These are phyloP conservation scores for Colletotrichum plurivorum DNA, from an alignment of 2,329 filamentous ascomycete species.

Conservation along the genomic window DNA sequence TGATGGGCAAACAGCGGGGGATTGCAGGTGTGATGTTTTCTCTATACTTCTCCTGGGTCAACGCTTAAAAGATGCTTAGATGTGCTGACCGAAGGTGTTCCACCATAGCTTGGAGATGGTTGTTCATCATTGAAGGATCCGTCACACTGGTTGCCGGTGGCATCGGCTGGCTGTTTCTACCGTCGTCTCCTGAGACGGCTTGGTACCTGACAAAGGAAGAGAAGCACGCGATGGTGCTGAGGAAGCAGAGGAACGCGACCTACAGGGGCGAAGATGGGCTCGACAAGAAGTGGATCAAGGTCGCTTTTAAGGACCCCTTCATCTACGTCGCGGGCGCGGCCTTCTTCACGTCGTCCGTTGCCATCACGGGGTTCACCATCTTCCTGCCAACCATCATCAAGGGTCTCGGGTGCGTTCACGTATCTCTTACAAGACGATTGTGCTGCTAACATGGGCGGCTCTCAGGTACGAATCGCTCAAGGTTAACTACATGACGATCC, in stretches of 20 bases:
- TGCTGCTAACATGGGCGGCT: not conserved
- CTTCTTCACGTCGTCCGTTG: conserved; percentile 50
- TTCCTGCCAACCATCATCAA: conserved; percentile 44
- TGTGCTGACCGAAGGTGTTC: not conserved
- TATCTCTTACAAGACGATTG: not conserved
- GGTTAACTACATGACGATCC: conserved; percentile 43
- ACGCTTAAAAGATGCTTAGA: not conserved
- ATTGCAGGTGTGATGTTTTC: conserved; percentile 45
- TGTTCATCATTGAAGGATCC: conserved; percentile 62
- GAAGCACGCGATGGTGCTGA: conserved; percentile 46
- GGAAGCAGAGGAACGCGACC: conserved; percentile 45
- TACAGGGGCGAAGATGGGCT: conserved; percentile 49
- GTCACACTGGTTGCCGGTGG: conserved; percentile 50
- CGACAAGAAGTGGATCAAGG: conserved; percentile 44
- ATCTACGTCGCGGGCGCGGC: conserved; percentile 45
- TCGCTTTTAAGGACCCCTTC: conserved; percentile 48
- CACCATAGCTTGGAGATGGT: conserved; percentile 62
- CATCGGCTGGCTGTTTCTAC: conserved; percentile 57
- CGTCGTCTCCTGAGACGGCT: conserved; percentile 59
- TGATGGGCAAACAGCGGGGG: conserved; percentile 59
- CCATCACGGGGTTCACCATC: conserved; percentile 48
- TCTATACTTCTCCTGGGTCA: not conserved
- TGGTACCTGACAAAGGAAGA: conserved; percentile 60
- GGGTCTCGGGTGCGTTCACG: conserved; percentile 24
- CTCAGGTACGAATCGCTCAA: conserved; percentile 33